These are phyloP conservation scores for Pseudonitzschia delicatissima DNA, from an alignment of 108 stramenopile genomes.

Conservation along the genomic window DNA sequence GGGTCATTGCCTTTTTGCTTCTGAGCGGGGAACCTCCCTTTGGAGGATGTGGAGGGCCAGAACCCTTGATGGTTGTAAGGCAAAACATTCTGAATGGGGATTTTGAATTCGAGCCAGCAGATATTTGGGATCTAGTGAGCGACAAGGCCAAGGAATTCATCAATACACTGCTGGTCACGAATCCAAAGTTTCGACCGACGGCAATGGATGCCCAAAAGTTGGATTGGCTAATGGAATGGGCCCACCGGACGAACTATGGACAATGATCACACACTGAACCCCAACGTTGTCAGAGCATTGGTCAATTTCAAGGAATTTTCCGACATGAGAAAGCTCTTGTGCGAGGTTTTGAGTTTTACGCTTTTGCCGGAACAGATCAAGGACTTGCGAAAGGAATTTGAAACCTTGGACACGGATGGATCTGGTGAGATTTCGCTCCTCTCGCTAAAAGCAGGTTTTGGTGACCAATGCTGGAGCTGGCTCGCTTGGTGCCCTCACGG, in stretches of 20 bases:
- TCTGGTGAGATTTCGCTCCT: slow-evolving; percentile 81
- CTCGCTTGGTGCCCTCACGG: slow-evolving; percentile 78
- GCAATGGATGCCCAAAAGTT: slow-evolving; percentile 84
- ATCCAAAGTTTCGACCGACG: slow-evolving; percentile 81
- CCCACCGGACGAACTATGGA: slow-evolving; percentile 38
- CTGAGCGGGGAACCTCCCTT: slow-evolving; percentile 85
- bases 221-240: slow-evolving; percentile 84
- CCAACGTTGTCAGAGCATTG: slow-evolving; percentile 75
- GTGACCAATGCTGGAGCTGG: slow-evolving; percentile 82
- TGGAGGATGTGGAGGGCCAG: slow-evolving; percentile 82
- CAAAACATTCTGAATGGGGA: slow-evolving; percentile 65
- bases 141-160: slow-evolving; percentile 86
- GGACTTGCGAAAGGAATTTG: slow-evolving; percentile 82
- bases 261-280: slow-evolving; percentile 58
- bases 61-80: slow-evolving; percentile 77
- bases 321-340: slow-evolving; percentile 84
- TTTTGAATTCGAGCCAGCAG: slow-evolving; percentile 72
- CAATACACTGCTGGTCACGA: slow-evolving; percentile 69
- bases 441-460: slow-evolving; percentile 74
- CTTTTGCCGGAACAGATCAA: slow-evolving; percentile 86
- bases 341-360: slow-evolving; percentile 87
- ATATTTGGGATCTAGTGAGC: slow-evolving; percentile 73
- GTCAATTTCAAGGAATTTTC: slow-evolving; percentile 85
- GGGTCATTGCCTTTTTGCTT: slow-evolving; percentile 82
- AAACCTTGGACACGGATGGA: slow-evolving; percentile 79